Conservation (phyloP, 257 asterid species). For the Petunia secreta region DNA sequence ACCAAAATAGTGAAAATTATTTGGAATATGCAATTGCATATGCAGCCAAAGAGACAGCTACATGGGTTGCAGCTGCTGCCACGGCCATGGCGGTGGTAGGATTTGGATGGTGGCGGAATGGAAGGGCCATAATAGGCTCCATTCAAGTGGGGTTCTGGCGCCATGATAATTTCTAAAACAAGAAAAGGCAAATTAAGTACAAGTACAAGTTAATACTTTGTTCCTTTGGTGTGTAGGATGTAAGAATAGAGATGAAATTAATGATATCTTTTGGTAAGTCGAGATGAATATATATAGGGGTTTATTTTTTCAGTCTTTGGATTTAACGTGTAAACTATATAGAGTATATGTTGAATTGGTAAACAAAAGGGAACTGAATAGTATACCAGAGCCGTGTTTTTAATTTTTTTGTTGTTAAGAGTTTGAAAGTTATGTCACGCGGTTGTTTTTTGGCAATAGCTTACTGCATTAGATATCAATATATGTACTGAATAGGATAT, state of each 20-base stretch:
- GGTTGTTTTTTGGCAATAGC: background rate
- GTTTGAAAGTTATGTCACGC: background rate
- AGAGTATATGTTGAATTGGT: background rate
- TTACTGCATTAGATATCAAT: background rate
- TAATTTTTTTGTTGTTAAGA: background rate
- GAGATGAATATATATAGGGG: background rate
- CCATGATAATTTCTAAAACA: background rate
- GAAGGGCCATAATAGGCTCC: constrained; percentile 90
- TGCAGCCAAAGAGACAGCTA: constrained; percentile 62
- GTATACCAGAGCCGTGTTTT: background rate
- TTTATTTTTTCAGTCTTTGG: background rate
- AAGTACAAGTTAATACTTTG: background rate
- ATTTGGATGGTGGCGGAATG: constrained; percentile 53
- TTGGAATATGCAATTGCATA: constrained; percentile 74
- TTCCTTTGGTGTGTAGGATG: background rate
- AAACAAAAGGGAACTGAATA: background rate
- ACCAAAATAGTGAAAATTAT: constrained; percentile 53
- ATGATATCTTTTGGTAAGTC: no score
- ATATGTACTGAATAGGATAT: background rate
- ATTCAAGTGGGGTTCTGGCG: constrained; percentile 43
- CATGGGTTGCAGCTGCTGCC: constrained; percentile 74
- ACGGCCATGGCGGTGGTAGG: constrained; percentile 59
- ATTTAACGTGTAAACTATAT: background rate
- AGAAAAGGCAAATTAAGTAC: background rate
- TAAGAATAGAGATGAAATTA: no score